A percentile compares a stretch with the other conserved stretches of the same genome.
Conservation (phyloP, 2,329 filamentous ascomycete species). For the Paramyrothecium sp. region DNA sequence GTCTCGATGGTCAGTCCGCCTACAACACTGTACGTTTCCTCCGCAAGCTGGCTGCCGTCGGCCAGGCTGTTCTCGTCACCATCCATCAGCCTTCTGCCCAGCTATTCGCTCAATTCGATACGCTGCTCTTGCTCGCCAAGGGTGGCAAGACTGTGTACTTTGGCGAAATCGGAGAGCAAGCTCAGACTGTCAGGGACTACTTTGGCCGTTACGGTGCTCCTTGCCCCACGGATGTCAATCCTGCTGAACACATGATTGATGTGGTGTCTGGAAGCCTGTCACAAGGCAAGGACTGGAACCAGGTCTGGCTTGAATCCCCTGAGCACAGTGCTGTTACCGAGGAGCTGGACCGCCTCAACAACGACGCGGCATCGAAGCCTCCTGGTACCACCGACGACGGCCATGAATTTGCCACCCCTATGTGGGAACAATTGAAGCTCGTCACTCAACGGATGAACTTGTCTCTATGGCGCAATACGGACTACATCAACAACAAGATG, state of each 20-base stretch:
- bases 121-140: conserved; percentile 55
- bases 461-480: conserved; percentile 63
- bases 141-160: conserved; percentile 64
- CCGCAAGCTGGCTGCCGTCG: conserved; percentile 58
- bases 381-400: conserved; percentile 45
- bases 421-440: conserved; percentile 61
- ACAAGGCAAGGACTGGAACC: conserved; percentile 59
- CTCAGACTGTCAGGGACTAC: conserved; percentile 54
- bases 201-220: conserved; percentile 66
- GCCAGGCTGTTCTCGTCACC: conserved; percentile 63
- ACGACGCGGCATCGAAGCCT: conserved; percentile 47
- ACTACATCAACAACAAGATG: conserved; percentile 66
- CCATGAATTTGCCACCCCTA: conserved; percentile 70
- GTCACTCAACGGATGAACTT: conserved; percentile 63
- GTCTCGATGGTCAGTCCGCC: conserved; percentile 64
- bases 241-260: conserved; percentile 74
- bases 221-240: conserved; percentile 63
- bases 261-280: conserved; percentile 50
- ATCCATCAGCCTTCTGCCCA: conserved; percentile 66
- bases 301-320: conserved; percentile 67
- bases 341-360: conserved; percentile 64
- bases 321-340: conserved; percentile 54
- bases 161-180: conserved; percentile 61
- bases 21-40: conserved; percentile 64
- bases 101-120: conserved; percentile 62